Conservation (phyloP, 768 basidiomycete genomes). For the Pleurotus ostreatus region DNA sequence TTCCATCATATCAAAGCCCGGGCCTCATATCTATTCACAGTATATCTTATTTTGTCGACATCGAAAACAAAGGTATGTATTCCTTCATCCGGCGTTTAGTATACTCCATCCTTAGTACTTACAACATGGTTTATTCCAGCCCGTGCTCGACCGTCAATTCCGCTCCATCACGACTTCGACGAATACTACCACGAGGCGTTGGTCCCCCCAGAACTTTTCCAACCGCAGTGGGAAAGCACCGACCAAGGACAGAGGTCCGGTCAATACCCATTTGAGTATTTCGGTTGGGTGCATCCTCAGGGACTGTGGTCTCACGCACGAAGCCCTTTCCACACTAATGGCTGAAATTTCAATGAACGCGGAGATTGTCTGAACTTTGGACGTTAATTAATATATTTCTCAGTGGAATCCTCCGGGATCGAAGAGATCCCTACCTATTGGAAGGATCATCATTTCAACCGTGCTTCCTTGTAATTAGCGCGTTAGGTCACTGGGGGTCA, state of each 20-base stretch:
- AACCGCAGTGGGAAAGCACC: not conserved
- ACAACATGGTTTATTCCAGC: not conserved
- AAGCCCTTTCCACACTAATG: too few relatives aligned
- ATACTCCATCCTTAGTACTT: too few relatives aligned
- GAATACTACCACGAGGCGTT: not conserved
- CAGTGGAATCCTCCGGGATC: too few relatives aligned
- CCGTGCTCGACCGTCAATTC: not conserved
- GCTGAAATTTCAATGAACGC: too few relatives aligned
- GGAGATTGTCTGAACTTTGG: too few relatives aligned
- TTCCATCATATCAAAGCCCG: too few relatives aligned
- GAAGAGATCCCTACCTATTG: too few relatives aligned
- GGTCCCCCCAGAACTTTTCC: not conserved
- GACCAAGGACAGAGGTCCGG: not conserved
- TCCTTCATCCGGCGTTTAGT: not conserved
- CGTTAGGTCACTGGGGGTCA: too few relatives aligned
- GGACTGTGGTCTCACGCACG: not conserved
- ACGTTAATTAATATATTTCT: too few relatives aligned
- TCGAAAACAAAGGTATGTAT: not conserved
- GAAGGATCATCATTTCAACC: too few relatives aligned
- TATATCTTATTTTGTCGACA: not conserved
- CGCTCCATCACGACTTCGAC: not conserved
- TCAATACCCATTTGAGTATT: not conserved
- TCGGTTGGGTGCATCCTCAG: not conserved
- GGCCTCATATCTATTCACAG: not conserved
- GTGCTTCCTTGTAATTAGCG: too few relatives aligned